These are phyloP conservation scores for Inga oerstediana DNA, from an alignment of 306 rosid species.

Conservation along the genomic window DNA sequence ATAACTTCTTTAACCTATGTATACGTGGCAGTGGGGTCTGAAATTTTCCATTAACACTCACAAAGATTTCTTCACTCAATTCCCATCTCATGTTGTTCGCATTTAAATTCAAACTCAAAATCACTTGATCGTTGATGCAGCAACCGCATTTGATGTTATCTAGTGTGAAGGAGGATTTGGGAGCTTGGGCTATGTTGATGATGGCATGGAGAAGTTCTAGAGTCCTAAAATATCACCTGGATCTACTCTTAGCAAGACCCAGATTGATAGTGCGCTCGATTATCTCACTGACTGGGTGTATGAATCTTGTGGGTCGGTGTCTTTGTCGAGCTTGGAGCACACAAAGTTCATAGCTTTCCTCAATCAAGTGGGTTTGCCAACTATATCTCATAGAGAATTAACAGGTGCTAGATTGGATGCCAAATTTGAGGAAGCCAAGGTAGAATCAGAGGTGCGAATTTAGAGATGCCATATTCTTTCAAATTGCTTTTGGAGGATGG, in stretches of 20 bases:
- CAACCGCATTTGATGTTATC: constrained; percentile 82
- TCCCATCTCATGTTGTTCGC: no score
- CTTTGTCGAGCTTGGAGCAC: constrained; percentile 76
- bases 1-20: no score
- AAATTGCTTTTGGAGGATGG: constrained; percentile 85
- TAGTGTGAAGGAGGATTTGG: constrained; percentile 90
- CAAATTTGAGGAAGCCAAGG: constrained; percentile 70
- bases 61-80: no score
- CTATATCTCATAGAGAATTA: constrained; percentile 62
- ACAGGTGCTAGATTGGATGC: constrained; percentile 56
- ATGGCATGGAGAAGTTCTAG: constrained; percentile 90
- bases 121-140: constrained; percentile 21
- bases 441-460: constrained; percentile 76
- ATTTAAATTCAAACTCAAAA: no score
- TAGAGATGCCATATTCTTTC: constrained; percentile 90
- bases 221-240: constrained; percentile 91
- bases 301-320: constrained; percentile 81
- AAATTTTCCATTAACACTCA: no score
- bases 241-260: constrained; percentile 61
- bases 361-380: constrained; percentile 74
- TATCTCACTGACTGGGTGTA: constrained; percentile 10
- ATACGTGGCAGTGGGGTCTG: no score
- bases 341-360: constrained; percentile 86
- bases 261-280: constrained; percentile 74
- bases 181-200: constrained; percentile 91